Evolutionary conservation across 1,284 basidiomycete species (phyloP).

Genomic region (Sporisorium reilianum): DNA sequence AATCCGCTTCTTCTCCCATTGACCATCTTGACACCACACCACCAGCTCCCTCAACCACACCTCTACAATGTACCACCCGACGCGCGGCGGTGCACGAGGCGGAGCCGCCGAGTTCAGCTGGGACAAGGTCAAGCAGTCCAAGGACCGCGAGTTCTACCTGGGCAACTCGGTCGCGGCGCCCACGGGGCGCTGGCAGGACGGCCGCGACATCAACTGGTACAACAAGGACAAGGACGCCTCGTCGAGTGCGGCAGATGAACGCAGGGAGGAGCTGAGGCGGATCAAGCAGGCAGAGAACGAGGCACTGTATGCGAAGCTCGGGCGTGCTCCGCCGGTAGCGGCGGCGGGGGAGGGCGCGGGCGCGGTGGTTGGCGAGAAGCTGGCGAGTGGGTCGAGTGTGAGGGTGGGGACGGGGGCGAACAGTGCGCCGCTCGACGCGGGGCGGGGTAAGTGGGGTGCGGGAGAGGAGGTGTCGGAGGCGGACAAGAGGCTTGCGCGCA

Average conservation of each 20-base stretch:
- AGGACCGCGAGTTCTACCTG: slow-evolving; percentile 67
- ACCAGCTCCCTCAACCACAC: not conserved
- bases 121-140: slow-evolving; percentile 63
- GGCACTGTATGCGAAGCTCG: slow-evolving; percentile 57
- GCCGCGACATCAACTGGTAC: slow-evolving; percentile 68
- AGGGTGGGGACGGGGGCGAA: slow-evolving; percentile 50
- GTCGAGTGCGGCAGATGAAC: slow-evolving; percentile 32
- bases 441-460: slow-evolving; percentile 29
- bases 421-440: slow-evolving; percentile 25
- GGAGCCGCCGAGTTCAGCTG: slow-evolving; percentile 66
- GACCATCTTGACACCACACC: not conserved
- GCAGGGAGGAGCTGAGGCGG: slow-evolving; percentile 55
- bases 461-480: slow-evolving; percentile 31
- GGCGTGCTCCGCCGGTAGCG: slow-evolving; percentile 26
- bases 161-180: slow-evolving; percentile 67
- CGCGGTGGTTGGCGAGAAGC: slow-evolving; percentile 36
- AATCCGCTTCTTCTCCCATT: not conserved
- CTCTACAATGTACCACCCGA: slow-evolving; percentile 31
- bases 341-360: not conserved
- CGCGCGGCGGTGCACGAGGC: slow-evolving; percentile 63
- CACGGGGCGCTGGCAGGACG: slow-evolving; percentile 66
- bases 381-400: slow-evolving; percentile 32
- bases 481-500: slow-evolving; percentile 56
- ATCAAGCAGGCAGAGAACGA: slow-evolving; percentile 65
- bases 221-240: slow-evolving; percentile 53